Conservation (phyloP, 2,329 filamentous ascomycete species). For the Hymenoscyphus occultus region DNA sequence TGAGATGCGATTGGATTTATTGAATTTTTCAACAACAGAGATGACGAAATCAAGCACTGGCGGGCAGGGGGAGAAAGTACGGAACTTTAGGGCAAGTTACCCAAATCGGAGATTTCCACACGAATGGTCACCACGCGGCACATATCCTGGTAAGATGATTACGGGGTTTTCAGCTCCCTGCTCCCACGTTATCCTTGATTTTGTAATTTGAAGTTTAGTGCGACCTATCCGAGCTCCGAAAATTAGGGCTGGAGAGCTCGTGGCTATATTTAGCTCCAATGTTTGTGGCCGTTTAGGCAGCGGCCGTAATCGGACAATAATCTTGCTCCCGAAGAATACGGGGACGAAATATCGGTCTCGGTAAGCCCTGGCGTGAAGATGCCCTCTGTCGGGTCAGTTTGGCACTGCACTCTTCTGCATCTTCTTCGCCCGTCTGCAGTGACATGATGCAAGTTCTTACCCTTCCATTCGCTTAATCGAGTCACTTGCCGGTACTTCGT, state of each 20-base stretch:
- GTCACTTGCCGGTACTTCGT: neutral
- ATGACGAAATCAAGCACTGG: neutral
- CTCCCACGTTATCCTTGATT: neutral
- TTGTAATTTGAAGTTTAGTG: neutral
- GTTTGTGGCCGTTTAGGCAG: neutral
- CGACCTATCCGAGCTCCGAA: neutral
- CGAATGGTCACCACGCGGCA: conserved; percentile 4
- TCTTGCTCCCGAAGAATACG: neutral
- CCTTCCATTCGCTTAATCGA: neutral
- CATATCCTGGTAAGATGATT: neutral
- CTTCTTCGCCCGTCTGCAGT: neutral
- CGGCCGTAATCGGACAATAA: neutral
- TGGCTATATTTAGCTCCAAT: conserved; percentile 1
- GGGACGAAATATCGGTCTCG: conserved; percentile 1
- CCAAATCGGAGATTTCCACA: conserved; percentile 2
- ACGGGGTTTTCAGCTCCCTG: neutral
- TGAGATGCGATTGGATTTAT: conserved; percentile 1
- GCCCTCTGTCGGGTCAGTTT: neutral
- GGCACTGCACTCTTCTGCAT: conserved; percentile 2
- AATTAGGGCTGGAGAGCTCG: neutral
- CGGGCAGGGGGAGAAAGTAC: neutral
- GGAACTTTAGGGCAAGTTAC: neutral
- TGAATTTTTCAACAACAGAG: neutral
- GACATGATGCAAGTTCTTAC: neutral
- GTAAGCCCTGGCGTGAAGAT: neutral